Conservation (phyloP, 495 filamentous ascomycete genomes). For the Lophiotrema nucula region DNA sequence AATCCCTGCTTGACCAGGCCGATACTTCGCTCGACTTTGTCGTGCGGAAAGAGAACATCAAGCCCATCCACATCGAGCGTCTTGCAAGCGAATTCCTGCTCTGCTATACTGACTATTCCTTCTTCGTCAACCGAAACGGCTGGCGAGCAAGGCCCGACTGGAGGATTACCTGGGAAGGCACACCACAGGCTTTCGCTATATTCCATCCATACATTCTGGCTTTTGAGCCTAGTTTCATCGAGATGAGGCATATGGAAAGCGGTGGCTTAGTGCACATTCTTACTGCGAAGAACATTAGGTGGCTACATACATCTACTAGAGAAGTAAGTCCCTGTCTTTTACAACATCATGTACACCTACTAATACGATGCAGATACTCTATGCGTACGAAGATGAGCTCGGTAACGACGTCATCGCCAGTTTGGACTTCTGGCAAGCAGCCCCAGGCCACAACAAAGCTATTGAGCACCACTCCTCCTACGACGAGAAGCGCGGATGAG, state of each 20-base stretch:
- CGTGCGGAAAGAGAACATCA: conserved; percentile 83
- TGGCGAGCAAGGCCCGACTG: conserved; percentile 96
- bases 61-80: conserved; percentile 96
- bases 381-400: conserved; percentile 92
- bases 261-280: conserved; percentile 88
- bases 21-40: conserved; percentile 98
- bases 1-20: conserved; percentile 94
- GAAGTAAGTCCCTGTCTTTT: conserved; percentile 63
- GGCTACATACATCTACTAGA: conserved; percentile 93
- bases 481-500: conserved; percentile 10
- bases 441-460: conserved; percentile 10
- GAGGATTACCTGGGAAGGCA: conserved; percentile 96
- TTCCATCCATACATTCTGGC: conserved; percentile 95
- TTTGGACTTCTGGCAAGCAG: conserved; percentile 82
- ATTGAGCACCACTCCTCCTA: conserved; percentile 17
- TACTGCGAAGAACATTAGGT: conserved; percentile 90
- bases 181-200: conserved; percentile 83
- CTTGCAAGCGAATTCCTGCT: conserved; percentile 95
- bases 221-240: conserved; percentile 98
- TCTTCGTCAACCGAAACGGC: conserved; percentile 98
- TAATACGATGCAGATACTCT: conserved; percentile 65
- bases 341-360: conserved; percentile 1
- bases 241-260: conserved; percentile 91
- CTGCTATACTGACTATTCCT: conserved; percentile 97
- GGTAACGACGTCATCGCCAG: conserved; percentile 92